phyloP scores from a whole-genome alignment of 345 rosid genomes.

The Acer yangbiense region DNA sequence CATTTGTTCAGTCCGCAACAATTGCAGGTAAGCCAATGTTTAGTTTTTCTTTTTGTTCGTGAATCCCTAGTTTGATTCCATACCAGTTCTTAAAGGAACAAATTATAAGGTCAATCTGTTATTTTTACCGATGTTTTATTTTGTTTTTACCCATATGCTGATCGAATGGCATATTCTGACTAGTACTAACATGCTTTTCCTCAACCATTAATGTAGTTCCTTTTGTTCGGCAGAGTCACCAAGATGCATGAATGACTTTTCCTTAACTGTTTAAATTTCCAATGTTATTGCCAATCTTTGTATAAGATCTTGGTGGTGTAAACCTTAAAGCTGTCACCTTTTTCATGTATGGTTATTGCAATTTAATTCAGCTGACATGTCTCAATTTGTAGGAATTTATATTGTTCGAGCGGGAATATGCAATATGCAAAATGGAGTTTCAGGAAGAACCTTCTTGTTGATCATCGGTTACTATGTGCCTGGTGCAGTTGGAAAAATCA shows the following conservation, averaged over 20 bases:
- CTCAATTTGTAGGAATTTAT: slow-evolving; percentile 69
- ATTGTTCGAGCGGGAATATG: slow-evolving; percentile 82
- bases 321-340: neutral
- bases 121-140: neutral
- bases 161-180: neutral
- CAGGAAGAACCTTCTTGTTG: slow-evolving; percentile 48
- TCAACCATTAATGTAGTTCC: neutral
- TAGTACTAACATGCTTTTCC: neutral
- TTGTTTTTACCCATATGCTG: neutral
- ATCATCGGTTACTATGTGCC: neutral
- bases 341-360: neutral
- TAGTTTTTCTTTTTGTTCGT: neutral
- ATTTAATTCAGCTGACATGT: slow-evolving; percentile 12
- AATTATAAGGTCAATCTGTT: neutral
- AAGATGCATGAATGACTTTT: neutral
- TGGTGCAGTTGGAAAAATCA: neutral
- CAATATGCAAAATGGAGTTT: slow-evolving; percentile 71
- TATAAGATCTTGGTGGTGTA: neutral
- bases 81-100: neutral
- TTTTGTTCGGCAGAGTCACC: neutral
- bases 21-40: slow-evolving; percentile 58
- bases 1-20: slow-evolving; percentile 90
- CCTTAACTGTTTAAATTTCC: neutral
- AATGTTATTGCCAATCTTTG: neutral
- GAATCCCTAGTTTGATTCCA: neutral